Conservation (phyloP, 176 grass and related monocot genomes). For the Aegilops umbellulata region DNA sequence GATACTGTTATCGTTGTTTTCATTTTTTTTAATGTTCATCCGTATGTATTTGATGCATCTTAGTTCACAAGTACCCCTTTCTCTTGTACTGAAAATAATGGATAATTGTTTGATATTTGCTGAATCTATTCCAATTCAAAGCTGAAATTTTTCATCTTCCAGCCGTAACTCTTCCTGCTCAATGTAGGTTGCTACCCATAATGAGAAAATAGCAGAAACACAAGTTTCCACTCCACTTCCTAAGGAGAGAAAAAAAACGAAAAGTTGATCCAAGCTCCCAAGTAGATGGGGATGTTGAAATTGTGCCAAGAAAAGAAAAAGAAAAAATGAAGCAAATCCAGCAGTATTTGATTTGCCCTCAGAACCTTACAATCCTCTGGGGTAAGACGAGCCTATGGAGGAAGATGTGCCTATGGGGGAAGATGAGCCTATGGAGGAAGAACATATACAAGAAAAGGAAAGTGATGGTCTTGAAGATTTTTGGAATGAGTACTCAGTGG, state of each 20-base stretch:
- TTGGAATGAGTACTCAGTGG: constrained; percentile 85
- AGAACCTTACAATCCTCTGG: constrained; percentile 12
- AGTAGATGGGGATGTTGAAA: constrained; percentile 10
- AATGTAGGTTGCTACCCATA: constrained; percentile 60
- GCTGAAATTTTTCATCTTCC: constrained; percentile 5
- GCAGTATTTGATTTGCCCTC: constrained; percentile 20
- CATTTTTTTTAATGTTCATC: background rate
- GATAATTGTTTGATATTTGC: constrained; percentile 12
- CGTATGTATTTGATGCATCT: background rate
- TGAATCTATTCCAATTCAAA: constrained; percentile 6
- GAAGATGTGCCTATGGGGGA: too few species aligned
- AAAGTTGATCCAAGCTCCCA: constrained; percentile 22
- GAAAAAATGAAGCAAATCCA: constrained; percentile 29
- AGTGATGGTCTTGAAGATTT: constrained; percentile 77
- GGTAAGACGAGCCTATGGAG: background rate
- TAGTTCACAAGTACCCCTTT: background rate
- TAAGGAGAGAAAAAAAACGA: constrained; percentile 39
- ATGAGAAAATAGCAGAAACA: constrained; percentile 52
- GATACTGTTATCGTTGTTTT: constrained; percentile 12
- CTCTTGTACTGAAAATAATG: background rate
- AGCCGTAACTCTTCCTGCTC: constrained; percentile 29
- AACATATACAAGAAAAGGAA: too few species aligned
- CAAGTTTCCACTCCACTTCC: constrained; percentile 30
- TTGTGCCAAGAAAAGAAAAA: constrained; percentile 28
- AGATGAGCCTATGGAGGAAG: too few species aligned